Evolutionary conservation across 1,139 yeast species (phyloP), one percentile per base, ranked within the genome.

Genomic region (Kazachstania sp.): DNA sequence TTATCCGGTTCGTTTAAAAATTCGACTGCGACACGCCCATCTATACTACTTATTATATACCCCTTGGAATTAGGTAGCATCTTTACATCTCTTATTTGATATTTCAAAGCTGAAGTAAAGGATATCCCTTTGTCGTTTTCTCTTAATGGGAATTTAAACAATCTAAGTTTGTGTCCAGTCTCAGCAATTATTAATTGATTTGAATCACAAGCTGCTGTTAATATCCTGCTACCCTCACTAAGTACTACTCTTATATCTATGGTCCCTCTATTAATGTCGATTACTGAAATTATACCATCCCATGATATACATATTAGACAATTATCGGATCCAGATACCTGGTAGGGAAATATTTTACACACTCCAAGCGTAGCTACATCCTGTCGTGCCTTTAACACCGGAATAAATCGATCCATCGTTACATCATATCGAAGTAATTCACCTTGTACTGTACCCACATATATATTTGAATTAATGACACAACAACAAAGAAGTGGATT

Each of bases 21-120:
- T 54, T 87, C 95, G 36, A 90, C 77, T 0, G 95, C 83, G 0
- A 86, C 92, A 41, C 95, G 71, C 0, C 97, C 97, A 57, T 88
- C 97, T 13, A 87, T 74, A 3, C 95, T 83, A n/a, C 90, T 73
- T 37, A 83, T 75, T 0, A 86, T 88, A 62, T 80, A 87, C 0
- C 95, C 95, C 38, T 70, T 67, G 2, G 77, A 77, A 45, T 68
- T 61, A 0, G 87, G 86, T 54, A 81, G 73, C 45, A 83, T 71
- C 51, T 73, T 72, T 28, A 87, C 58, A 37, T 78, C 78, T 44
- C 81, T 71, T 2, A 86, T 79, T 62, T 86, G 94, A 59, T 79
- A 81, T 56, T 81, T 79, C 47, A 87, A 72, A 0, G 95, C 90
- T 44, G 85, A 77, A 50, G 84, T 87, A 40, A 87, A 53, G 75